Base-by-base conservation (phyloP, 2,329 filamentous ascomycete genomes). In the Aspergillus calidoustus region DNA sequence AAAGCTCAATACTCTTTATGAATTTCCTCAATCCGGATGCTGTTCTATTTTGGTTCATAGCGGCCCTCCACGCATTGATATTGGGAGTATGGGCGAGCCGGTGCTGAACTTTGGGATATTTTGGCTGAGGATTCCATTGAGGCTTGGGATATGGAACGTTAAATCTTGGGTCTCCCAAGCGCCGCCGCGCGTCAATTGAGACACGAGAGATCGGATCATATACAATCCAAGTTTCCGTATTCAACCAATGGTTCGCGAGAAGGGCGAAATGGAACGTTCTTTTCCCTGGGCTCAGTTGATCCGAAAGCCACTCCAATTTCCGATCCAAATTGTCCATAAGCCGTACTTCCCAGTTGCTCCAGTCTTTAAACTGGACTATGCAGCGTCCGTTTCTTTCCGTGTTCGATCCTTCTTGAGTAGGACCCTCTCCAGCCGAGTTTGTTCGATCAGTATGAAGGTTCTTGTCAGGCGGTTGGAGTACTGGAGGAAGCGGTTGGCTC, bases 211-310 rank as follows among this genome's bases (percentile, higher is more conserved):
- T 63, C 8, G 77, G 76, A 59, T 79, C 77, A 46, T 72, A 69
- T 30, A 80, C 76, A 22, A 76, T 51, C 77, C 76, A 79, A 1
- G 77, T 79, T 34, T 74, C 68, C 46, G 63, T 70, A 57, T 79
- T 80, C n/a, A 80, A 54, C 77, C 77, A 80, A 59, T 79, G 78
- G 52, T 78, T 79, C 34, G 76, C 72, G 46, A 79, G 71, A 23
- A 77, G 61, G 25, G 74, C 68, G 58, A 79, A 79, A 61, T 79
- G 75, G 56, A 74, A 79, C 6, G 77, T 73, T 60, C 74, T 77
- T 51, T 74, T 70, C 9, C 77, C 78, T 6, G 78, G 77, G 5
- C 72, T 75, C 23, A 74, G 69, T 60, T 80, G 76, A 46, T 73
- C 67, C 31, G 72, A 69, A 13, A 78, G 63, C 78, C 78, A 80